Evolutionary conservation across 2,329 filamentous ascomycete species (phyloP), one percentile per base, ranked within the genome.

Genomic region (Colletotrichum endophyticum): DNA sequence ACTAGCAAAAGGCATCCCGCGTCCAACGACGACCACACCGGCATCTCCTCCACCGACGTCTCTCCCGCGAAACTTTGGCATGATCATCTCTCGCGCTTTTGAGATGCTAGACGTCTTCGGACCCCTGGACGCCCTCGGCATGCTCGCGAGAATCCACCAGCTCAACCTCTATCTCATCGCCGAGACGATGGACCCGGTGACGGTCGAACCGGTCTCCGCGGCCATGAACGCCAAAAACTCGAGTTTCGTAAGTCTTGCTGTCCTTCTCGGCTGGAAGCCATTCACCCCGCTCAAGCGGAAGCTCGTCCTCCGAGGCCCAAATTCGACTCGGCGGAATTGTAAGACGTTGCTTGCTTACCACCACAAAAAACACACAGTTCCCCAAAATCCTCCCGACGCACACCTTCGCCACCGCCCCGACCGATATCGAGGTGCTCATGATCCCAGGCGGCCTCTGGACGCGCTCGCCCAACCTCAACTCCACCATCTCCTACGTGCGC

Each of bases 341-440:
- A 11, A 59, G 15, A 19, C 25, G 25, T 27, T 7, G 56, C 56
- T 59, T 25, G 0, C 61, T 19, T 27, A 25, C 30, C 62, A 19
- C 44, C 44, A 0, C 12, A 25, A 57, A 57, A 36, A 0, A 34
- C 15, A 28, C 9, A 64, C 34, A 76, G 73, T 76, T 73, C 57
- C 70, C 73, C 57, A 19, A 57, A 15, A 44, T 82, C 22, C 77
- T 79, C 22, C 79, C 81, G 2, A 80, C 81, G n/a, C 81, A 81
- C 78, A 91, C 89, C 0, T 90, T 89, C 74, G 83, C 81, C 36
- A 81, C 81, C 0, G 83, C 87, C 0, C 88, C 88, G 0, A 73
- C 85, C 8, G 73, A 76, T 13, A 81, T 92, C 0, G 90, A 92
- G 61, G 88, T 92, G 15, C 82, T 93, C 56, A 79, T 93, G 16